Conservation (phyloP, 1,284 basidiomycete genomes). For the Apiotrichum mycotoxinovorans region DNA sequence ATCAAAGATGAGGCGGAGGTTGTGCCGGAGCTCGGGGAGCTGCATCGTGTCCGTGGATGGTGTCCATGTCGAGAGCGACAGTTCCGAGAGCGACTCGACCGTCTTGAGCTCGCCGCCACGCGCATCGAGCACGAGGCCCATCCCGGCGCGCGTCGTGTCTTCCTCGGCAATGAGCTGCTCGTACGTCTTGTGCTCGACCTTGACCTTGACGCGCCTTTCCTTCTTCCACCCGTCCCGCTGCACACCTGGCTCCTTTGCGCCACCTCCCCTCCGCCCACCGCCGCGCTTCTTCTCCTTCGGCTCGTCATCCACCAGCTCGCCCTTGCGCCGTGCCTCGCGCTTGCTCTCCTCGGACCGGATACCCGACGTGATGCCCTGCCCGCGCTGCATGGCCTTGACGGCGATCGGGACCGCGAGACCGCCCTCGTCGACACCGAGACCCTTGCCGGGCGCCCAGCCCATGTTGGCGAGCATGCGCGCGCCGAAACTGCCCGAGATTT, state of each 20-base stretch:
- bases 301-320: conserved; percentile 57
- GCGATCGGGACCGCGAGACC: conserved; percentile 88
- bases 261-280: conserved; percentile 15
- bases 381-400: conserved; percentile 63
- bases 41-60: conserved; percentile 77
- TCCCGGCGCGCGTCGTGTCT: conserved; percentile 53
- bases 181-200: conserved; percentile 88
- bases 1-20: conserved; percentile 80
- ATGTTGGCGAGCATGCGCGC: conserved; percentile 87
- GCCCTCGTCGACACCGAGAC: conserved; percentile 71
- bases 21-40: conserved; percentile 93
- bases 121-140: conserved; percentile 90
- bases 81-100: conserved; percentile 73
- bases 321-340: conserved; percentile 61
- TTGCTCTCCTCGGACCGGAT: conserved; percentile 86
- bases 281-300: conserved; percentile 2
- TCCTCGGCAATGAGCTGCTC: conserved; percentile 83
- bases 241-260: neutral
- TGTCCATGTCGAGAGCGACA: conserved; percentile 74
- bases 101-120: conserved; percentile 82
- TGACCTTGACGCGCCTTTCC: conserved; percentile 76
- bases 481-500: conserved; percentile 71
- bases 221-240: conserved; percentile 51
- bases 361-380: conserved; percentile 78
- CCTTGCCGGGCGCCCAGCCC: conserved; percentile 82